Conservation (phyloP, 148 eudicot genomes). For the Vaccinium darrowii region DNA sequence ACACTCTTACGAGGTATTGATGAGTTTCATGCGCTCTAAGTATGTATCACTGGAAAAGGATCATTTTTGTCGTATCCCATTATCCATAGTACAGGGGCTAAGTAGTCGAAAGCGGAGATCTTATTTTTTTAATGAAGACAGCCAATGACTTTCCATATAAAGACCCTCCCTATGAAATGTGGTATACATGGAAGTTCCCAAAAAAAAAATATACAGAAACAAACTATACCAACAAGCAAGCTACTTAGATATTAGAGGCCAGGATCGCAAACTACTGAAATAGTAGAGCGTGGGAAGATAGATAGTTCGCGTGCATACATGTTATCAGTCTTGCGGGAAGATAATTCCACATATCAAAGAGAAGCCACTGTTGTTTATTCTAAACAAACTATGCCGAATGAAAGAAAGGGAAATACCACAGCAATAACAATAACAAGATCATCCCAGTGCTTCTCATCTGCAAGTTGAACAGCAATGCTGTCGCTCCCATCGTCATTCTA, state of each 20-base stretch:
- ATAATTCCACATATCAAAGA: background rate
- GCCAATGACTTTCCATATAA: background rate
- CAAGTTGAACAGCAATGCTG: conserved; percentile 86
- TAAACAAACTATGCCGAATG: background rate
- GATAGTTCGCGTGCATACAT: conserved; percentile 24
- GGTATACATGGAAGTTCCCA: background rate
- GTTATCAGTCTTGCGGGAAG: background rate
- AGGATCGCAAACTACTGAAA: background rate
- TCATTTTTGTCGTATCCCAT: background rate
- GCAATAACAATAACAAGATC: conserved; percentile 90
- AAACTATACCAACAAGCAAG: background rate
- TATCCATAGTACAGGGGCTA: background rate
- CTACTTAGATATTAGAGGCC: background rate
- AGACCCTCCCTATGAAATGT: background rate
- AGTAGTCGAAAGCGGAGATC: background rate
- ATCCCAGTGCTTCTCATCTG: conserved; percentile 97
- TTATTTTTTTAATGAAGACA: too few species aligned
- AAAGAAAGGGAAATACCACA: conserved; percentile 58
- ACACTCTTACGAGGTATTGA: background rate
- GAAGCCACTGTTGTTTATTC: background rate
- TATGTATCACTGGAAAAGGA: background rate
- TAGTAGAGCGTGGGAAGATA: background rate
- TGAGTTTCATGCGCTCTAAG: background rate
- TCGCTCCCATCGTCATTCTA: conserved; percentile 88
- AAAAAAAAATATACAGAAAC: background rate